These are phyloP conservation scores for Protea cynaroides DNA, from an alignment of 164 flowering plant species.

Conservation along the genomic window DNA sequence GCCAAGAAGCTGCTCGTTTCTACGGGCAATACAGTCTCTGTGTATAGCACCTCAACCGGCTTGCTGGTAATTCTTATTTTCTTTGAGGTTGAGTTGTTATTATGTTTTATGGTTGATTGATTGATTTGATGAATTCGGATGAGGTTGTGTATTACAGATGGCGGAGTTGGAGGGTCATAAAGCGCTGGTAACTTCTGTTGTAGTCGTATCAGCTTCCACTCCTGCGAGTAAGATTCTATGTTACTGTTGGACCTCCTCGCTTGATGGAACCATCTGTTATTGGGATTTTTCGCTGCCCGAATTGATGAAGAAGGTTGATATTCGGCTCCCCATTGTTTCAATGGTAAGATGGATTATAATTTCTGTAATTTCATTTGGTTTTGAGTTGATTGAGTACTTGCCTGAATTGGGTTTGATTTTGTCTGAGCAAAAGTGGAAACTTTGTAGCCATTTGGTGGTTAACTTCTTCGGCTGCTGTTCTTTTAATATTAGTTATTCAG, in stretches of 20 bases:
- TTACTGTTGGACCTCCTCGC: constrained; percentile 88
- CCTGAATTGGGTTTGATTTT: neutral
- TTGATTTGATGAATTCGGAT: neutral
- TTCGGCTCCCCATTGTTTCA: constrained; percentile 55
- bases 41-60: constrained; percentile 79
- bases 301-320: constrained; percentile 57
- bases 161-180: constrained; percentile 76
- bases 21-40: constrained; percentile 64
- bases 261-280: constrained; percentile 81
- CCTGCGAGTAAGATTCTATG: constrained; percentile 44
- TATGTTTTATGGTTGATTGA: neutral
- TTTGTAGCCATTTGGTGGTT: neutral
- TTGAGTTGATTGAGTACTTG: too few species aligned
- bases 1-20: constrained; percentile 72
- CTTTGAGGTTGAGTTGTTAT: too few species aligned
- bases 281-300: constrained; percentile 89
- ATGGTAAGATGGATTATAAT: constrained; percentile 46
- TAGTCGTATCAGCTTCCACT: constrained; percentile 54
- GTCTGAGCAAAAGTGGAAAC: neutral
- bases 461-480: neutral
- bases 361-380: neutral
- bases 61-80: constrained; percentile 38
- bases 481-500: too few species aligned
- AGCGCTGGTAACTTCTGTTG: constrained; percentile 65
- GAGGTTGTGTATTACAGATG: constrained; percentile 27